Evolutionary conservation across 805 yeast genomes (phyloP).

Genomic region (Candida loeiensis): DNA sequence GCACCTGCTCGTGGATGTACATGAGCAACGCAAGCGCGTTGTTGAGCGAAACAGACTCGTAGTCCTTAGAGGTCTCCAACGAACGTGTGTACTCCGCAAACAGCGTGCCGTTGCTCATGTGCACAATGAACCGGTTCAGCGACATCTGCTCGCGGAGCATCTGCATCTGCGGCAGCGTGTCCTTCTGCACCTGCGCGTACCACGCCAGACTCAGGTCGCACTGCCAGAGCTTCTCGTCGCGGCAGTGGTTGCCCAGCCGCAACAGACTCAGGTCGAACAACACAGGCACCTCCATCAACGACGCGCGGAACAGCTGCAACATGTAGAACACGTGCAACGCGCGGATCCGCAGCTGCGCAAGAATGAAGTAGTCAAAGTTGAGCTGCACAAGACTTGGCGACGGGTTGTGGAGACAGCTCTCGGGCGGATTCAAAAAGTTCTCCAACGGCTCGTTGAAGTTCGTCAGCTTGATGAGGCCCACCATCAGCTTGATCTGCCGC

Average conservation of each 20-base stretch:
- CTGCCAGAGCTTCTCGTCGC: slow-evolving; percentile 57
- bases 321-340: slow-evolving; percentile 51
- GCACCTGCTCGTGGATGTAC: slow-evolving; percentile 65
- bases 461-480: slow-evolving; percentile 51
- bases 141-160: too few relatives aligned
- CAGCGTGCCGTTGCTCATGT: slow-evolving; percentile 8
- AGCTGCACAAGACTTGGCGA: slow-evolving; percentile 26
- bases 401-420: slow-evolving; percentile 8
- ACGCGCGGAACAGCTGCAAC: slow-evolving; percentile 42
- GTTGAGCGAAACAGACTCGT: slow-evolving; percentile 40
- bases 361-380: slow-evolving; percentile 49
- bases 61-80: slow-evolving; percentile 16
- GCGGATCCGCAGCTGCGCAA: slow-evolving; percentile 54
- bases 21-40: slow-evolving; percentile 55
- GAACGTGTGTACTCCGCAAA: slow-evolving; percentile 13
- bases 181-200: slow-evolving; percentile 20
- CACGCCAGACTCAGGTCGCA: slow-evolving; percentile 50
- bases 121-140: slow-evolving; percentile 3
- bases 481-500: slow-evolving; percentile 52
- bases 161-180: too few relatives aligned
- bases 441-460: slow-evolving; percentile 51
- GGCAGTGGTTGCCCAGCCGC: slow-evolving; percentile 64
- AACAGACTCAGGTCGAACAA: slow-evolving; percentile 43
- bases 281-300: slow-evolving; percentile 35
- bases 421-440: slow-evolving; percentile 41